These are phyloP conservation scores for Saccharum hybrid DNA, from an alignment of 202 grass and related monocot genomes.

Conservation along the genomic window DNA sequence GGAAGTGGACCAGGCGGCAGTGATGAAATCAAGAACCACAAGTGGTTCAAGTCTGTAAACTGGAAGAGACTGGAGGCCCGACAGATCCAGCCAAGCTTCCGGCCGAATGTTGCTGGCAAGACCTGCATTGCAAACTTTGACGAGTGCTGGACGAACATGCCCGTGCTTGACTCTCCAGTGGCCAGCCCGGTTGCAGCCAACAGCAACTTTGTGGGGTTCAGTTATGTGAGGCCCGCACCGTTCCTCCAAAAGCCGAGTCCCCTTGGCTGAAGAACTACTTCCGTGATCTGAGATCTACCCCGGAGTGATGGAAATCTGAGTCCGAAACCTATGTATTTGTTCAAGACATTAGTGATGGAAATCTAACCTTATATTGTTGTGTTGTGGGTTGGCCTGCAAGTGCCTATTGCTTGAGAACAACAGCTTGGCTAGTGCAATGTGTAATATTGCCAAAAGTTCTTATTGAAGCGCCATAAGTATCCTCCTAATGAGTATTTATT, in stretches of 20 bases:
- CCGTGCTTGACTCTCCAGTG: slow-evolving; percentile 72
- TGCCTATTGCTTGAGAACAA: background rate
- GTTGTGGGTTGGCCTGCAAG: background rate
- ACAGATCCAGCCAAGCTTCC: slow-evolving; percentile 89
- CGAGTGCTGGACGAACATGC: slow-evolving; percentile 92
- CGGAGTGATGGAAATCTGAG: background rate
- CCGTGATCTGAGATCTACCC: background rate
- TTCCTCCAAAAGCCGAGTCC: slow-evolving; percentile 77
- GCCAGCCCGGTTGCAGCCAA: slow-evolving; percentile 76
- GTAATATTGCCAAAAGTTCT: background rate
- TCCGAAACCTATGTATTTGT: background rate
- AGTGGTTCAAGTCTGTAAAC: slow-evolving; percentile 94
- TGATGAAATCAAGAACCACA: slow-evolving; percentile 90
- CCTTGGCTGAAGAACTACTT: slow-evolving; percentile 50
- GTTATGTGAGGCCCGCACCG: slow-evolving; percentile 65
- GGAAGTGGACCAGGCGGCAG: slow-evolving; percentile 68
- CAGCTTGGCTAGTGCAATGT: background rate
- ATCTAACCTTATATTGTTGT: slow-evolving; percentile 3
- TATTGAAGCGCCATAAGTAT: background rate
- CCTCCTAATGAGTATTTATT: too few relatives aligned
- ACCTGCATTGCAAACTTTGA: slow-evolving; percentile 88
- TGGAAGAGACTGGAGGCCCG: slow-evolving; percentile 84
- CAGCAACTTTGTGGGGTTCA: slow-evolving; percentile 82
- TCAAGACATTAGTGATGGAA: slow-evolving; percentile 3
- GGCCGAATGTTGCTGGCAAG: slow-evolving; percentile 79